Evolutionary conservation across 1,284 basidiomycete species (phyloP).

Genomic region (Heterobasidion annosum): DNA sequence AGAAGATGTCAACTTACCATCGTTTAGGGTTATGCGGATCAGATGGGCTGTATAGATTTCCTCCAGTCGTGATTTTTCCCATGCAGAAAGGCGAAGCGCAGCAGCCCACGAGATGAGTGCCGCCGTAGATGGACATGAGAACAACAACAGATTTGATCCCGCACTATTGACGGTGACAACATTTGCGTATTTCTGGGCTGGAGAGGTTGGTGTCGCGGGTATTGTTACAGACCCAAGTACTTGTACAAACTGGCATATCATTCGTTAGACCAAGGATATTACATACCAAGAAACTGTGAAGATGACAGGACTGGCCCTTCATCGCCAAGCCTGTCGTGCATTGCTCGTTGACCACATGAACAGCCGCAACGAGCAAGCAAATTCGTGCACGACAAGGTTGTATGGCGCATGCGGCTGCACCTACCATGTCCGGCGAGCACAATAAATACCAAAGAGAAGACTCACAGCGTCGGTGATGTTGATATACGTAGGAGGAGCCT

Average conservation of each 20-base stretch:
- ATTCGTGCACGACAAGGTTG: too few species aligned
- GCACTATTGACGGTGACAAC: slow-evolving; percentile 93
- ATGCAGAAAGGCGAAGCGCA: slow-evolving; percentile 83
- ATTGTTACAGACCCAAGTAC: slow-evolving; percentile 68
- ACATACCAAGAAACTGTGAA: too few species aligned
- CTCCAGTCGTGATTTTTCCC: slow-evolving; percentile 94
- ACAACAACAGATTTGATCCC: slow-evolving; percentile 84
- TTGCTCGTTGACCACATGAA: too few species aligned
- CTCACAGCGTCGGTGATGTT: slow-evolving; percentile 83
- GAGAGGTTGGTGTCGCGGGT: slow-evolving; percentile 36
- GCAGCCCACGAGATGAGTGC: slow-evolving; percentile 86
- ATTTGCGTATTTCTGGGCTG: slow-evolving; percentile 56
- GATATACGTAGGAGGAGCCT: slow-evolving; percentile 81
- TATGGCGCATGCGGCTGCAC: neutral
- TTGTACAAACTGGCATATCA: slow-evolving; percentile 47
- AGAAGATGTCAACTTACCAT: slow-evolving; percentile 25
- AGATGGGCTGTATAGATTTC: slow-evolving; percentile 98
- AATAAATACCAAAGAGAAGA: slow-evolving; percentile 7
- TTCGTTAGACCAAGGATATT: neutral
- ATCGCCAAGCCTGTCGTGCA: too few species aligned
- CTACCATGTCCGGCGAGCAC: neutral
- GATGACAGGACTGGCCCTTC: too few species aligned
- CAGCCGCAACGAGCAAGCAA: too few species aligned
- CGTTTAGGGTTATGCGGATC: slow-evolving; percentile 62
- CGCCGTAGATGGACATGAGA: slow-evolving; percentile 71